Evolutionary conservation across 164 flowering plant species (phyloP).

Genomic region (Vitis labrusca): DNA sequence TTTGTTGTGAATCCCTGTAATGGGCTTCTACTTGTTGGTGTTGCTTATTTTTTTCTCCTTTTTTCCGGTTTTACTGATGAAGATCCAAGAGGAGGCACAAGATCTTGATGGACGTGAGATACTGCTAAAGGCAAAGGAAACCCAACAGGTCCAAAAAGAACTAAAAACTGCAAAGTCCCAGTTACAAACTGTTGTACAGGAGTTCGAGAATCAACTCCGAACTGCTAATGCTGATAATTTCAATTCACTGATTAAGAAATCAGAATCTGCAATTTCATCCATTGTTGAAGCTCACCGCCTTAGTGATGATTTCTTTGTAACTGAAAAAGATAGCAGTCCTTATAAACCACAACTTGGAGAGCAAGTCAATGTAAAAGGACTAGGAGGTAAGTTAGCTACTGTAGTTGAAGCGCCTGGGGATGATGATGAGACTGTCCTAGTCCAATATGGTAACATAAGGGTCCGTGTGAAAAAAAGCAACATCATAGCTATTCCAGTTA

Average conservation of each 20-base stretch:
- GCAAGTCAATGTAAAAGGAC: constrained; percentile 57
- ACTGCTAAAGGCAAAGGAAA: constrained; percentile 63
- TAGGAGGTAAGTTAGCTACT: constrained; percentile 74
- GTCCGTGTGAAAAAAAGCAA: constrained; percentile 54
- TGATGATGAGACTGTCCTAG: constrained; percentile 63
- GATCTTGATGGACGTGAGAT: constrained; percentile 69
- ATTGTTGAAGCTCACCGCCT: constrained; percentile 48
- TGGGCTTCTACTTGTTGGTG: background rate
- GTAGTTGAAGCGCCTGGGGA: constrained; percentile 69
- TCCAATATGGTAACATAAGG: constrained; percentile 75
- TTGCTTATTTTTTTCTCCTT: constrained; percentile 1
- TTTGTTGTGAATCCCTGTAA: too few species aligned
- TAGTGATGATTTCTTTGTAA: constrained; percentile 15
- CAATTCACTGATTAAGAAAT: constrained; percentile 49
- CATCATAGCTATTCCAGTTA: constrained; percentile 36
- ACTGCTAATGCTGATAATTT: constrained; percentile 40
- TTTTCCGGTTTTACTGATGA: constrained; percentile 11
- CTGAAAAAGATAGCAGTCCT: constrained; percentile 23
- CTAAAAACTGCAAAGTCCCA: constrained; percentile 46
- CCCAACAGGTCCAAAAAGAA: constrained; percentile 44
- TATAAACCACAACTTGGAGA: constrained; percentile 70
- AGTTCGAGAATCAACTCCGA: constrained; percentile 59
- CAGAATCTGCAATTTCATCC: constrained; percentile 71
- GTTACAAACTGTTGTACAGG: constrained; percentile 53
- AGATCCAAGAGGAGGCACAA: constrained; percentile 70